Conservation (phyloP, 495 filamentous ascomycete species). For the Hyaloscypha bicolor region DNA sequence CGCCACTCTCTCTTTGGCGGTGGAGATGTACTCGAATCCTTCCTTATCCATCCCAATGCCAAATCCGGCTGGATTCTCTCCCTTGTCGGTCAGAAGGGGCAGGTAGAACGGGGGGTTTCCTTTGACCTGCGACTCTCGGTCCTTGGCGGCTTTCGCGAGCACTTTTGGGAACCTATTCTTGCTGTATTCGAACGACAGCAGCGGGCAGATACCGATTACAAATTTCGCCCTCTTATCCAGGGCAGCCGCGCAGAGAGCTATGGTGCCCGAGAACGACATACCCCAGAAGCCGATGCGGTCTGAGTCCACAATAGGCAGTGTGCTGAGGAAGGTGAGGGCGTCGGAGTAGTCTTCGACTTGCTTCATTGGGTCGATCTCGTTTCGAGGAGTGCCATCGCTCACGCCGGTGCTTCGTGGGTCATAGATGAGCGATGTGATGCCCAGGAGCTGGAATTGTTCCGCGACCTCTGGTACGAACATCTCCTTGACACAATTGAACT, state of each 20-base stretch:
- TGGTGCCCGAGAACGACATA: constrained; percentile 42
- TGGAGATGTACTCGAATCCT: background rate
- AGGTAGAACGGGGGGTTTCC: constrained; percentile 32
- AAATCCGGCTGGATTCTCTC: background rate
- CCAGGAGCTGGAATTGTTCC: constrained; percentile 34
- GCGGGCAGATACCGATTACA: constrained; percentile 33
- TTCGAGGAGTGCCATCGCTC: constrained; percentile 41
- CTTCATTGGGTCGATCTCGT: constrained; percentile 37
- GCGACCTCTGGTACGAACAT: constrained; percentile 31
- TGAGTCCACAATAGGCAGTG: constrained; percentile 35
- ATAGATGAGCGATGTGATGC: constrained; percentile 37
- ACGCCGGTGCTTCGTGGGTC: constrained; percentile 40
- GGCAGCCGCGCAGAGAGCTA: constrained; percentile 32
- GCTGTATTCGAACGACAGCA: constrained; percentile 1
- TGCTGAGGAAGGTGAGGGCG: constrained; percentile 35
- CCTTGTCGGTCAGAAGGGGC: background rate
- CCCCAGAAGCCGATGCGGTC: constrained; percentile 48
- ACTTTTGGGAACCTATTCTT: constrained; percentile 9
- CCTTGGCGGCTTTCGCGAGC: constrained; percentile 29
- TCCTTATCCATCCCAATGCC: background rate
- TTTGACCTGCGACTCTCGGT: constrained; percentile 32
- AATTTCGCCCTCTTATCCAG: constrained; percentile 34
- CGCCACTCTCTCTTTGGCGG: constrained; percentile 4
- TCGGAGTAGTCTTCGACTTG: constrained; percentile 37
- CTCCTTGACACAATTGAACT: constrained; percentile 23